These are phyloP conservation scores for Ehretia macrophylla DNA, from an alignment of 257 asterid species.

Conservation along the genomic window DNA sequence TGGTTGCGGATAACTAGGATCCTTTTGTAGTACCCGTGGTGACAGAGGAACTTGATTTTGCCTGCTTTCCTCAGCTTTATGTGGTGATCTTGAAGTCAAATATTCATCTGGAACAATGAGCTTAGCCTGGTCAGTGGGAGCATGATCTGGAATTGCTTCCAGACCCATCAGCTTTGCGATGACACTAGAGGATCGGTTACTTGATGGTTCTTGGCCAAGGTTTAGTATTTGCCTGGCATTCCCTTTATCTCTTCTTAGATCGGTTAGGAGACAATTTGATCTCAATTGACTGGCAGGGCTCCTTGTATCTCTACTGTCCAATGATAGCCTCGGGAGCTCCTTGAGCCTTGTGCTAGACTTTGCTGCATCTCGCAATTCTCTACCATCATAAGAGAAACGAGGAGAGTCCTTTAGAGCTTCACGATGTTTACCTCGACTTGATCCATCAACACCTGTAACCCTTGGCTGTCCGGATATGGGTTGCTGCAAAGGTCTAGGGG, in stretches of 20 bases:
- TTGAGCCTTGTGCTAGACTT: constrained; percentile 49
- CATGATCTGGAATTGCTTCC: constrained; percentile 54
- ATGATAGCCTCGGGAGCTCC: constrained; percentile 78
- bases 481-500: constrained; percentile 72
- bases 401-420: constrained; percentile 44
- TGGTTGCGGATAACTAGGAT: constrained; percentile 29
- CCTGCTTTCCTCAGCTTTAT: constrained; percentile 29
- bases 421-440: constrained; percentile 34
- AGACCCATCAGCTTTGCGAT: constrained; percentile 95
- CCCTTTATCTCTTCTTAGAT: constrained; percentile 31
- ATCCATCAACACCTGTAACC: constrained; percentile 25
- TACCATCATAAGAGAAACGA: constrained; percentile 84
- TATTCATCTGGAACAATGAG: constrained; percentile 20
- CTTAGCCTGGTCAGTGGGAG: constrained; percentile 24
- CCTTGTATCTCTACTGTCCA: constrained; percentile 64
- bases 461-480: constrained; percentile 40
- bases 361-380: constrained; percentile 52
- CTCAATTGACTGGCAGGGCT: constrained; percentile 46
- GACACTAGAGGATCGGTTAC: constrained; percentile 57
- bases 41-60: constrained; percentile 29
- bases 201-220: constrained; percentile 43
- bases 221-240: constrained; percentile 16
- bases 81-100: constrained; percentile 22
- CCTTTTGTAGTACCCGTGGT: constrained; percentile 33
- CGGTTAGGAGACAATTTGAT: constrained; percentile 36